Conservation (phyloP, 2,329 filamentous ascomycete genomes). For the Aspergillus hortae region DNA sequence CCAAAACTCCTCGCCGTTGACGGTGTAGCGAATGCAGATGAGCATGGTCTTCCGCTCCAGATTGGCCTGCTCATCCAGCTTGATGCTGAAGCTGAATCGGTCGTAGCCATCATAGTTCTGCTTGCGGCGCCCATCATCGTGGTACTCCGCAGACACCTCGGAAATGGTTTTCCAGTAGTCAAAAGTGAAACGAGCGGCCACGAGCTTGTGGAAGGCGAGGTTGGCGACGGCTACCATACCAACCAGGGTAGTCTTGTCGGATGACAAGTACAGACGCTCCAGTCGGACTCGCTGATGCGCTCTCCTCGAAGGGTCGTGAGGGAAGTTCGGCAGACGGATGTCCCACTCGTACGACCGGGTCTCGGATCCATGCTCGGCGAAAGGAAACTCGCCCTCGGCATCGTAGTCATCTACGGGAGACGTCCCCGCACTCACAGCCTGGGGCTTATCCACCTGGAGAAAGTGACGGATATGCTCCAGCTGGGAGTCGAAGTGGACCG, state of each 20-base stretch:
- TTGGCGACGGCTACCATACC: constrained; percentile 84
- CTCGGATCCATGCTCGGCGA: constrained; percentile 54
- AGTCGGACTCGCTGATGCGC: constrained; percentile 65
- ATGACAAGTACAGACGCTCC: constrained; percentile 81
- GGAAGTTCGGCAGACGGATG: constrained; percentile 80
- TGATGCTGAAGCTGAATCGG: constrained; percentile 91
- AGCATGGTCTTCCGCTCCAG: constrained; percentile 89
- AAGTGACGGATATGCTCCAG: constrained; percentile 96
- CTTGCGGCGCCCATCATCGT: constrained; percentile 68
- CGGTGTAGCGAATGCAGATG: constrained; percentile 84
- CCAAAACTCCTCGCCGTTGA: constrained; percentile 85
- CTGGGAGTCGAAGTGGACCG: constrained; percentile 97
- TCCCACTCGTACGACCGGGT: constrained; percentile 75
- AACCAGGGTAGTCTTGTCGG: constrained; percentile 80
- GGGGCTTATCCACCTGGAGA: constrained; percentile 84
- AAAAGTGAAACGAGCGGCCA: constrained; percentile 90
- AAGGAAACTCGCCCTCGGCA: constrained; percentile 86
- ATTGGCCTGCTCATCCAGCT: constrained; percentile 84
- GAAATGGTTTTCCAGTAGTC: constrained; percentile 99
- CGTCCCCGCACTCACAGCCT: constrained; percentile 92
- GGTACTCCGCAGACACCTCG: constrained; percentile 85
- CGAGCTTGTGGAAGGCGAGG: constrained; percentile 80
- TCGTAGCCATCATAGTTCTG: constrained; percentile 67
- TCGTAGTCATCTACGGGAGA: constrained; percentile 88
- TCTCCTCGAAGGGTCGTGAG: constrained; percentile 61